phyloP scores from a whole-genome alignment of 2,329 filamentous ascomycete genomes.

The Akanthomyces muscarius region DNA sequence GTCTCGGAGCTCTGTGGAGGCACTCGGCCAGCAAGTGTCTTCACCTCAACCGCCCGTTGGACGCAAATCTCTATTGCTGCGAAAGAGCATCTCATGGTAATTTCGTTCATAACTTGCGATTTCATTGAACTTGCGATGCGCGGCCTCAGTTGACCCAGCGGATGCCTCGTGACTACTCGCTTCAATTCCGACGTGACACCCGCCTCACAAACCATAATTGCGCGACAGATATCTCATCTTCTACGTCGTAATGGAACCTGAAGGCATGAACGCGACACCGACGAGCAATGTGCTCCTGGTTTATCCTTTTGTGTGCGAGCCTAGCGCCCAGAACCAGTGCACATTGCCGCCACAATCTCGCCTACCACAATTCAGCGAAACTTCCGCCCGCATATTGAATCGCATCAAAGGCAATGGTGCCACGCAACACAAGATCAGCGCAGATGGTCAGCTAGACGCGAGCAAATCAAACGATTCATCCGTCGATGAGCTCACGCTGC shows the following conservation, averaged over 20 bases:
- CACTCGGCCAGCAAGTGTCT: background rate
- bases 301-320: slow-evolving; percentile 4
- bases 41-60: background rate
- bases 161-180: background rate
- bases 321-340: slow-evolving; percentile 1
- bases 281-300: slow-evolving; percentile 6
- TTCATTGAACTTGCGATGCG: background rate
- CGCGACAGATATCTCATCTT: background rate
- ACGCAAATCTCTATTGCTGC: background rate
- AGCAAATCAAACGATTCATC: background rate
- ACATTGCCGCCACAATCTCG: background rate
- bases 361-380: slow-evolving; percentile 19
- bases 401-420: slow-evolving; percentile 14
- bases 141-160: background rate
- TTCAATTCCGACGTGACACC: background rate
- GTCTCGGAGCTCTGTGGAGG: background rate
- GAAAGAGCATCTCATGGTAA: background rate
- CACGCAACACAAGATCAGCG: background rate
- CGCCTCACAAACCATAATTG: background rate
- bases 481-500: background rate
- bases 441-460: background rate
- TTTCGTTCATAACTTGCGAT: background rate
- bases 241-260: background rate
- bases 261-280: background rate
- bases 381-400: slow-evolving; percentile 19